Evolutionary conservation across 805 yeast species (phyloP).

Genomic region (Clavispora asparagi): DNA sequence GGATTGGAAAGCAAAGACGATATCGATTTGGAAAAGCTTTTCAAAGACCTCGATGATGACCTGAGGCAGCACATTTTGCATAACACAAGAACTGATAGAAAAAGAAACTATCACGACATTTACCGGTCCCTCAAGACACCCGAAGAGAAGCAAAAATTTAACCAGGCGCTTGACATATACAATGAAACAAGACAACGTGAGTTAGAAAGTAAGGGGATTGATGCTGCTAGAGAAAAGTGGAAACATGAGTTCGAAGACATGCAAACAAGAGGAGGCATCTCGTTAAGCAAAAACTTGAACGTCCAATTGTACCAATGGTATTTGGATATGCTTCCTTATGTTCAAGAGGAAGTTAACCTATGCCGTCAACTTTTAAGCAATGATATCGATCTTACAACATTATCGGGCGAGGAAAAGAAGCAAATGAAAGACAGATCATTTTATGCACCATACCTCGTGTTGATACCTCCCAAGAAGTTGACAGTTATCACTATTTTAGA

Average conservation of each 20-base stretch:
- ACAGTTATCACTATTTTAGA: constrained; percentile 83
- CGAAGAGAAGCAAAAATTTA: constrained; percentile 47
- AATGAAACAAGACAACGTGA: constrained; percentile 73
- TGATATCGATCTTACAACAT: constrained; percentile 7
- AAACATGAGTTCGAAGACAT: constrained; percentile 70
- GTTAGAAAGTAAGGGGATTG: constrained; percentile 73
- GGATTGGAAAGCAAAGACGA: constrained; percentile 24
- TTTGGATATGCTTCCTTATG: constrained; percentile 61
- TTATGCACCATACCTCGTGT: constrained; percentile 72
- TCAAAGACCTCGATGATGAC: constrained; percentile 25
- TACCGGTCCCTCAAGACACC: constrained; percentile 46
- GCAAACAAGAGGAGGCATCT: constrained; percentile 50
- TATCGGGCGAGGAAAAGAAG: constrained; percentile 12
- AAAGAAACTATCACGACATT: constrained; percentile 63
- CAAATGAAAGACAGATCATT: constrained; percentile 41
- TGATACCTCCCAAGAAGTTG: constrained; percentile 76
- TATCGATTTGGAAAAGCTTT: constrained; percentile 21
- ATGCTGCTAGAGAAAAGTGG: constrained; percentile 89
- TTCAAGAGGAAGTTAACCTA: constrained; percentile 58
- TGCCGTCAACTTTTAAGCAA: constrained; percentile 43
- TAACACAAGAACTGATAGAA: constrained; percentile 28
- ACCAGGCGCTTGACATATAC: constrained; percentile 59
- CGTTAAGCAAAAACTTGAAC: constrained; percentile 58
- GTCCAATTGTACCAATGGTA: constrained; percentile 84
- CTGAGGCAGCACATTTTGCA: constrained; percentile 22